These are phyloP conservation scores for Vigna radiata DNA, from an alignment of 306 rosid species.

Conservation along the genomic window DNA sequence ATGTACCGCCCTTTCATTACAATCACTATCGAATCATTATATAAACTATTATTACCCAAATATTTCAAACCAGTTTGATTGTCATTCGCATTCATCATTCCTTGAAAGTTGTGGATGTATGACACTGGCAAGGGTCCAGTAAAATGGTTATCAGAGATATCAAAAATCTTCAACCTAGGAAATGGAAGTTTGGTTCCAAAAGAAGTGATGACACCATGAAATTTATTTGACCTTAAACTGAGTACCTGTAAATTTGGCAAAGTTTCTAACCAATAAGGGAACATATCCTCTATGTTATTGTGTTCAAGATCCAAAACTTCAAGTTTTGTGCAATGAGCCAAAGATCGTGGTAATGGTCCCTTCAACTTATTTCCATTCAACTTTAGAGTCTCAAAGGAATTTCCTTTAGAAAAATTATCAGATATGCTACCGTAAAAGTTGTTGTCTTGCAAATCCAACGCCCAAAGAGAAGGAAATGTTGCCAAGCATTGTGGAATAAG, in stretches of 20 bases:
- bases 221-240: slow-evolving; percentile 45
- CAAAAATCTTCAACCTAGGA: slow-evolving; percentile 17
- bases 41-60: background rate
- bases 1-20: slow-evolving; percentile 4
- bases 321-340: background rate
- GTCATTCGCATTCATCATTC: slow-evolving; percentile 24
- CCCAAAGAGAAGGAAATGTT: background rate
- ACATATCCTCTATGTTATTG: slow-evolving; percentile 40
- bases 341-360: slow-evolving; percentile 45
- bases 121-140: slow-evolving; percentile 44
- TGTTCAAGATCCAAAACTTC: slow-evolving; percentile 53
- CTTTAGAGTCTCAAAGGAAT: slow-evolving; percentile 20
- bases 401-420: background rate
- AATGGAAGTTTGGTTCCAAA: background rate
- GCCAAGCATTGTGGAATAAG: slow-evolving; percentile 43
- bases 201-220: slow-evolving; percentile 45
- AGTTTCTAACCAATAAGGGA: slow-evolving; percentile 49
- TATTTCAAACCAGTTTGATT: background rate
- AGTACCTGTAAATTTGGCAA: slow-evolving; percentile 45
- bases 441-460: slow-evolving; percentile 49
- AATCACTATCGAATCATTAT: slow-evolving; percentile 30
- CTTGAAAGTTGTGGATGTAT: slow-evolving; percentile 43
- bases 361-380: slow-evolving; percentile 46
- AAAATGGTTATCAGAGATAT: slow-evolving; percentile 47
- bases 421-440: slow-evolving; percentile 46